Base-by-base conservation (phyloP, 805 yeast genomes). In the Barnettozyma botsteinii region DNA sequence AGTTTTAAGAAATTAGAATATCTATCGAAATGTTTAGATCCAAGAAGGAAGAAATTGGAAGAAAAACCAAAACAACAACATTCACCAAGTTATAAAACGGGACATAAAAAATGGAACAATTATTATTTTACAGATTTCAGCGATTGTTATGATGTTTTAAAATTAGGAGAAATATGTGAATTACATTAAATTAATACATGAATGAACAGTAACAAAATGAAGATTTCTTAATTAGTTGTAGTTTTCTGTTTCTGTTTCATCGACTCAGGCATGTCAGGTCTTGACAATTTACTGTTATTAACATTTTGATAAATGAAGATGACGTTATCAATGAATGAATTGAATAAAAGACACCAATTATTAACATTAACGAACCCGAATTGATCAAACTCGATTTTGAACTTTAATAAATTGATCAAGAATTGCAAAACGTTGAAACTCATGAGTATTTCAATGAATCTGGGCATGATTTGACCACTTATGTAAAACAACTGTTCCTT, bases 381-480 rank as follows among this genome's bases (percentile, higher is more conserved):
- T 23, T 38, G 34, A 7, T 23, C 10, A 20, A 38, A 38, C 18
- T 33, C 37, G 13, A 38, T 33, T 27, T 31, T 35, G n/a, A 40
- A 27, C 10, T 30, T 19, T 5, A 40, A 28, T 14, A 37, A 34
- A 35, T 40, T 31, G 12, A 8, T 26, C 7, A 25, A 35, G 7
- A 40, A 31, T 11, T 35, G 26, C 3, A 40, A 5, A 10, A 35
- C 25, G 21, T 40, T 40, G 34, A 82, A 62, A n/a, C 84, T 72
- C 35, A 84, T 56, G 2, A 69, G 38, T 70, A 80, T 74, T 45
- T 78, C 77, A 8, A 79, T 55, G 25, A 62, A 57, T 38, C 61
- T 45, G 0, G 93, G 94, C 27, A 84, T 66, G 17, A 70, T 61
- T 2, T 76, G 74, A 13, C 57, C 50, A 0, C 88, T 86, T 8